Conservation (phyloP, 1,139 yeast species). For the Yamadazyma kanchanaburiensis region DNA sequence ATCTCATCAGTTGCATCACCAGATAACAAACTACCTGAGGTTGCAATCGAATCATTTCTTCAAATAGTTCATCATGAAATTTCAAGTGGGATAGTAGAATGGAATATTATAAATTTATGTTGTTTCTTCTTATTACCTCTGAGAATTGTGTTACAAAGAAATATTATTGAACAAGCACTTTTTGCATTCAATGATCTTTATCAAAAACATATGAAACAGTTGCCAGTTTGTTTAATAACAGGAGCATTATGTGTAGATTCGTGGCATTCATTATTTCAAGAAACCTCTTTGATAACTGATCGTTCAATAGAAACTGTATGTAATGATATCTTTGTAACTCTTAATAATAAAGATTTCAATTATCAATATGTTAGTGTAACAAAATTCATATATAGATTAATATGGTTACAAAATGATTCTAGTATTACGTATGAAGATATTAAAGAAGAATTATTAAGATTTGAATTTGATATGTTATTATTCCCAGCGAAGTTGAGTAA, state of each 20-base stretch:
- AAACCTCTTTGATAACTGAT: constrained; percentile 12
- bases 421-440: constrained; percentile 10
- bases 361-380: constrained; percentile 16
- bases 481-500: constrained; percentile 21
- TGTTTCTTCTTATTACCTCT: constrained; percentile 19
- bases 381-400: constrained; percentile 14
- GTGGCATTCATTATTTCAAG: constrained; percentile 14
- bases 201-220: constrained; percentile 1
- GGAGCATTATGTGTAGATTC: constrained; percentile 20
- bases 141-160: constrained; percentile 11
- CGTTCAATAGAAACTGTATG: constrained; percentile 7
- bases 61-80: constrained; percentile 9
- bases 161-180: constrained; percentile 9
- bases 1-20: constrained; percentile 15
- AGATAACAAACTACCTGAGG: constrained; percentile 11
- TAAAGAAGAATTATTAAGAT: constrained; percentile 12
- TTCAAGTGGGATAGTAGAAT: constrained; percentile 9
- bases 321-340: constrained; percentile 8
- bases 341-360: constrained; percentile 14
- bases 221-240: constrained; percentile 13
- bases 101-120: constrained; percentile 14
- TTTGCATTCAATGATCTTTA: constrained; percentile 12
- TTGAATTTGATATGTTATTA: constrained; percentile 22
- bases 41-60: constrained; percentile 12
- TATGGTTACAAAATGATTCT: constrained; percentile 14